Conservation (phyloP, 2,329 filamentous ascomycete genomes). For the Aphanocladium album region DNA sequence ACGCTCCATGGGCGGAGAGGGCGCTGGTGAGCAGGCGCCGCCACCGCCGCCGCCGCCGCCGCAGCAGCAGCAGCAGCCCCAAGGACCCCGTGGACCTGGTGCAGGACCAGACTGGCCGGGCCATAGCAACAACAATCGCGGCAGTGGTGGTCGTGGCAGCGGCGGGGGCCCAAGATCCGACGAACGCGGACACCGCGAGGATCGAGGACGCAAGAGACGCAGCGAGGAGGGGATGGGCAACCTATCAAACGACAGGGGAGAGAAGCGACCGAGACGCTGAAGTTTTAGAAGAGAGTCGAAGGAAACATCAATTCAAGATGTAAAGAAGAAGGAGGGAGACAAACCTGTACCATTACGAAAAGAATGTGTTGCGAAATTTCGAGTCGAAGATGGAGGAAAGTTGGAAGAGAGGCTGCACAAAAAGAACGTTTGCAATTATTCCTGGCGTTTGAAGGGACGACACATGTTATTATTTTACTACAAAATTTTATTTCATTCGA, state of each 20-base stretch:
- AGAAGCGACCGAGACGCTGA: constrained; percentile 51
- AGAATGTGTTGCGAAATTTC: not conserved
- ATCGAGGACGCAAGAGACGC: constrained; percentile 37
- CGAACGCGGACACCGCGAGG: constrained; percentile 31
- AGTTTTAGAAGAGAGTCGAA: not conserved
- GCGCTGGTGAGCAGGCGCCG: constrained; percentile 17
- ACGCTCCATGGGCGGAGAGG: constrained; percentile 30
- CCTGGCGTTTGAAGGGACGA: not conserved
- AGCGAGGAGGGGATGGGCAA: constrained; percentile 44
- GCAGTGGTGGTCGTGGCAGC: not conserved
- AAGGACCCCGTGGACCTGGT: constrained; percentile 25
- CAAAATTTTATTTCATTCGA: not conserved
- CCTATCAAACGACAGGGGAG: constrained; percentile 36
- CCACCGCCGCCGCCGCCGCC: not conserved
- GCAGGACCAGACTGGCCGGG: constrained; percentile 16
- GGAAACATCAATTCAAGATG: not conserved
- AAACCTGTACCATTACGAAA: constrained; percentile 2
- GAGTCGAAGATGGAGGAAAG: not conserved
- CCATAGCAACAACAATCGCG: not conserved
- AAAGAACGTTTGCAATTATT: not conserved
- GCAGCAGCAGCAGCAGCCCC: not conserved
- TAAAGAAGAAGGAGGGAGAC: not conserved
- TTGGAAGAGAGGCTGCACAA: not conserved
- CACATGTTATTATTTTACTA: not conserved
- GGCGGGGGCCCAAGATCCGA: constrained; percentile 25